These are phyloP conservation scores for Triangularia setosa DNA, from an alignment of 2,329 filamentous ascomycete genomes.

Conservation along the genomic window DNA sequence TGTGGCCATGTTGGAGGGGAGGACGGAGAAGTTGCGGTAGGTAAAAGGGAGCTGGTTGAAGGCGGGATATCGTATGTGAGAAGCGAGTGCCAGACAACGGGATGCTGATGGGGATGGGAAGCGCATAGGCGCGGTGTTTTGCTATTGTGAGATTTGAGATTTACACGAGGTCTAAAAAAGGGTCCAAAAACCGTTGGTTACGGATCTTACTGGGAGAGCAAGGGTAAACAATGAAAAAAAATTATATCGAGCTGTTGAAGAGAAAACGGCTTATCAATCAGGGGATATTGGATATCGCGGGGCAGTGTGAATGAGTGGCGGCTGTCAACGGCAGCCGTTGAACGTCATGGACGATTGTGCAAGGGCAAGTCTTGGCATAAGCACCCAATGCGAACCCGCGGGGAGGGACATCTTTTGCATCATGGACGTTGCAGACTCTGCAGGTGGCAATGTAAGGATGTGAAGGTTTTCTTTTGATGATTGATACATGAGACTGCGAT, in stretches of 20 bases:
- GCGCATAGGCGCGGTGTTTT: conserved; percentile 20
- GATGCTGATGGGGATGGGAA: conserved; percentile 20
- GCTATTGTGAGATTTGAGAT: neutral
- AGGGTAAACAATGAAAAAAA: neutral
- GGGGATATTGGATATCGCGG: neutral
- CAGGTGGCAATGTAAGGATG: neutral
- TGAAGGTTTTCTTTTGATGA: neutral
- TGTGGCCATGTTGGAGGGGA: conserved; percentile 19
- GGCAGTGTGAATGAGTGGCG: neutral
- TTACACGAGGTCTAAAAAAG: no score
- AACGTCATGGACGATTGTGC: conserved; percentile 17
- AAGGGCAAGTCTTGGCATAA: conserved; percentile 6
- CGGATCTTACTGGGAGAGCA: no score
- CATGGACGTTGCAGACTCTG: neutral
- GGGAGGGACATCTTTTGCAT: neutral
- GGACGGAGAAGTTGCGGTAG: conserved; percentile 8
- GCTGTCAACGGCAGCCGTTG: conserved; percentile 6
- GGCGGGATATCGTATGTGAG: conserved; percentile 17
- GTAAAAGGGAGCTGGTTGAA: conserved; percentile 9
- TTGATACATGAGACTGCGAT: neutral
- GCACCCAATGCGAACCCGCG: neutral
- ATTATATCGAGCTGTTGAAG: neutral
- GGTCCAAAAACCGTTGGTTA: neutral
- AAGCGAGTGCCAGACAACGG: conserved; percentile 26
- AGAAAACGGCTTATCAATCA: neutral